These are phyloP conservation scores for Microstegium vimineum DNA, from an alignment of 176 grass and related monocot genomes.

Conservation along the genomic window DNA sequence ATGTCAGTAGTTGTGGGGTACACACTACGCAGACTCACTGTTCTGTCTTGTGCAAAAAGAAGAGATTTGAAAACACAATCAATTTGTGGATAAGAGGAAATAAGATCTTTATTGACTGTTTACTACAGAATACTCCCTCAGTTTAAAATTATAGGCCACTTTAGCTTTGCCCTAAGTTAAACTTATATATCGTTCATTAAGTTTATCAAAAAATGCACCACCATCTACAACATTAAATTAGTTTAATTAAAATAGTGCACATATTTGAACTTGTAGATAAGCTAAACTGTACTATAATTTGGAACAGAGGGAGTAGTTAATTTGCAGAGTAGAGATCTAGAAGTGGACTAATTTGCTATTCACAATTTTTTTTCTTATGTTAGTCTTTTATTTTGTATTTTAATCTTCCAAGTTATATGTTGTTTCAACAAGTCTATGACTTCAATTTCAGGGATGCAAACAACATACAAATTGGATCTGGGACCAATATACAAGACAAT, in stretches of 20 bases:
- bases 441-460: constrained; percentile 68
- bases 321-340: neutral
- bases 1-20: neutral
- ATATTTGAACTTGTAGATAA: neutral
- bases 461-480: constrained; percentile 72
- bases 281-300: neutral
- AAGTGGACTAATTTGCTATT: neutral
- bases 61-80: neutral
- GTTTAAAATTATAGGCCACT: neutral
- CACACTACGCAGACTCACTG: neutral
- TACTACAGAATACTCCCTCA: neutral
- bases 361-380: neutral
- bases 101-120: neutral
- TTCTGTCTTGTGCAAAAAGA: neutral
- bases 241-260: neutral
- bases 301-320: no score
- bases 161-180: neutral
- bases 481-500: constrained; percentile 98
- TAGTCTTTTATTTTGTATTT: neutral
- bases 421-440: constrained; percentile 2
- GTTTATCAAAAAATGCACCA: neutral
- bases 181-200: neutral
- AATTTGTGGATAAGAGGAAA: neutral
- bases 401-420: neutral
- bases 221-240: neutral